These are phyloP conservation scores for Auxenochlorella pyrenoidosa DNA, from an alignment of 139 green algal species.

Conservation along the genomic window DNA sequence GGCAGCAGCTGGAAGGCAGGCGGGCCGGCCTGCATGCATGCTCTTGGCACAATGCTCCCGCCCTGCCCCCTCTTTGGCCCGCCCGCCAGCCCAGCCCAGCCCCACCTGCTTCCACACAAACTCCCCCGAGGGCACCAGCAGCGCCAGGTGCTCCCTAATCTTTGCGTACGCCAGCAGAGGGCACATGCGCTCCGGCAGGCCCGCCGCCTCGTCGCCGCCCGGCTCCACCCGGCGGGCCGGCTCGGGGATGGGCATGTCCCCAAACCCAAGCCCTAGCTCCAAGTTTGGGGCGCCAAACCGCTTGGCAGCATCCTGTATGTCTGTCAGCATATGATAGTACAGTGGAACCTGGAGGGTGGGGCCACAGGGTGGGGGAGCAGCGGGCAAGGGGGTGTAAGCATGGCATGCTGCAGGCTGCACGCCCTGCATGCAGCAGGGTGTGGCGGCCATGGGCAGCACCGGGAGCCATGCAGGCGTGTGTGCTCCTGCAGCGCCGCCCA, in stretches of 20 bases:
- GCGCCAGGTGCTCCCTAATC: neutral
- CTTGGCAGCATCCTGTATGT: neutral
- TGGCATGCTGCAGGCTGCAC: neutral
- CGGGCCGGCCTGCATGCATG: no score
- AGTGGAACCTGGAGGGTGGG: neutral
- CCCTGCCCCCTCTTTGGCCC: no score
- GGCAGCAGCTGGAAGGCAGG: no score
- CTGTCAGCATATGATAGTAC: neutral
- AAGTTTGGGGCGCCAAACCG: conserved; percentile 9
- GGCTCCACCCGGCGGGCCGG: neutral
- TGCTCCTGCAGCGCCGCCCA: neutral
- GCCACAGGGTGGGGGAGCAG: no score
- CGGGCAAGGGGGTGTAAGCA: neutral
- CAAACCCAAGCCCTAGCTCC: neutral
- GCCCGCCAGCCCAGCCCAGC: neutral
- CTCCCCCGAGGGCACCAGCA: neutral
- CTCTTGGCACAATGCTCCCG: no score
- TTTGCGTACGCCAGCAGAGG: neutral
- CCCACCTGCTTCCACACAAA: neutral
- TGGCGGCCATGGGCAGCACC: neutral
- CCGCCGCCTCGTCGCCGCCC: neutral
- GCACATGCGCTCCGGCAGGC: neutral
- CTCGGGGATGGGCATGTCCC: neutral
- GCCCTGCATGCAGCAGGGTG: neutral
- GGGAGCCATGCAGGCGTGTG: neutral